Percentiles rank a stretch among this genome's conserved stretches.
These are phyloP conservation scores for Trichoderma atroviride DNA, from an alignment of 2,329 filamentous ascomycete genomes.

Conservation along the genomic window DNA sequence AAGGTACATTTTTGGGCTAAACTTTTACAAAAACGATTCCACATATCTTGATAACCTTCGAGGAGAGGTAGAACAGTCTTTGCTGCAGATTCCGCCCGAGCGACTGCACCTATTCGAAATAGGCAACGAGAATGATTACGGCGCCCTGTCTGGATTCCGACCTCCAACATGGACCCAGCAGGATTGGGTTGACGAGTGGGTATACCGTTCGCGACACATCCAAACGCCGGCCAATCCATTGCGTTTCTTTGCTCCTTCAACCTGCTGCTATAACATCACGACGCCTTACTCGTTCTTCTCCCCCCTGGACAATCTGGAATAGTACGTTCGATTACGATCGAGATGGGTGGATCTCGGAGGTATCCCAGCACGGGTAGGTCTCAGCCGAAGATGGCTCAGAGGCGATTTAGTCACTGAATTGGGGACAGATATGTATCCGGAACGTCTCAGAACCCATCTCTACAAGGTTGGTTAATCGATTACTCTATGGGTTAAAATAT, in stretches of 20 bases:
- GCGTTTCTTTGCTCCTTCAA: slow-evolving; percentile 17
- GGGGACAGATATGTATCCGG: not conserved
- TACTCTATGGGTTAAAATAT: not conserved
- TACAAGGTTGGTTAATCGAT: not conserved
- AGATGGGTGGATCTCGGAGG: slow-evolving; percentile 23
- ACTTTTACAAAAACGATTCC: slow-evolving; percentile 25
- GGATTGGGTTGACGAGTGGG: slow-evolving; percentile 22
- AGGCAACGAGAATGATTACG: slow-evolving; percentile 25
- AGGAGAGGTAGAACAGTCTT: slow-evolving; percentile 3
- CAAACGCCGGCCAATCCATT: slow-evolving; percentile 10
- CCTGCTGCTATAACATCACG: slow-evolving; percentile 24
- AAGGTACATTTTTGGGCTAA: slow-evolving; percentile 22
- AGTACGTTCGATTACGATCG: slow-evolving; percentile 19
- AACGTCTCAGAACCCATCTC: not conserved
- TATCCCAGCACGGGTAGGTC: slow-evolving; percentile 21
- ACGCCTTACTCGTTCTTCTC: slow-evolving; percentile 24
- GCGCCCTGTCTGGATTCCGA: slow-evolving; percentile 18
- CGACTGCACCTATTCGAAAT: slow-evolving; percentile 17
- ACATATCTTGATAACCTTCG: slow-evolving; percentile 13
- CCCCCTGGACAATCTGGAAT: slow-evolving; percentile 20
- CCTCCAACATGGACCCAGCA: slow-evolving; percentile 24
- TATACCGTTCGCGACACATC: slow-evolving; percentile 5
- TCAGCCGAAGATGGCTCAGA: not conserved
- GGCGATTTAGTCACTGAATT: not conserved
- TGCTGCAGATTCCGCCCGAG: slow-evolving; percentile 14